phyloP scores from a whole-genome alignment of 176 grass and related monocot species.

The Ananas comosus region DNA sequence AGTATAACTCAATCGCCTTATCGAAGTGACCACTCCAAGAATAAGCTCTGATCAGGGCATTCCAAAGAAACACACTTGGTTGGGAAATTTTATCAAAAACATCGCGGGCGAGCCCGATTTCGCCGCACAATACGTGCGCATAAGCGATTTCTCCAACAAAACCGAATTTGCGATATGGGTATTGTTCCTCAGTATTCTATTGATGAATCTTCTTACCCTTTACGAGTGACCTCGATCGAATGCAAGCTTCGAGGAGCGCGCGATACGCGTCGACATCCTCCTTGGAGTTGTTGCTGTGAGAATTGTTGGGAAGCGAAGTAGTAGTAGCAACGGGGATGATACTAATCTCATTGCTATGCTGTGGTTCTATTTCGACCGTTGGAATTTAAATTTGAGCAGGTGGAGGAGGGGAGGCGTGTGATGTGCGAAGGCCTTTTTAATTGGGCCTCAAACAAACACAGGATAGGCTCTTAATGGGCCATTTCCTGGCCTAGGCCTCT shows the following conservation, averaged over 20 bases:
- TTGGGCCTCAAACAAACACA: too few species aligned
- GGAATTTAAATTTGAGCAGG: too few species aligned
- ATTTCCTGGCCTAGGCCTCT: too few species aligned
- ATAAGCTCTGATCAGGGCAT: constrained; percentile 60
- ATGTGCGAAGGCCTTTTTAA: too few species aligned
- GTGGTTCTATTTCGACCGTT: too few species aligned
- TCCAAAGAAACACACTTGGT: constrained; percentile 49
- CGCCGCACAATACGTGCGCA: constrained; percentile 25
- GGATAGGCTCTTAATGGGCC: too few species aligned
- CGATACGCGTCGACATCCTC: constrained; percentile 11
- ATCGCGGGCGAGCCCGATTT: constrained; percentile 28
- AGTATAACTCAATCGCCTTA: constrained; percentile 37
- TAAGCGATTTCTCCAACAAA: constrained; percentile 24
- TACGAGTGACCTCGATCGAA: constrained; percentile 19
- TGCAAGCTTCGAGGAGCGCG: constrained; percentile 24
- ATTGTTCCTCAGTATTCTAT: constrained; percentile 9
- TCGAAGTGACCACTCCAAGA: constrained; percentile 42
- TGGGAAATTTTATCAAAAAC: constrained; percentile 48
- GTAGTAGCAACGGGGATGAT: too few species aligned
- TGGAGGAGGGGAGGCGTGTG: too few species aligned
- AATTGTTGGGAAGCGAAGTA: too few species aligned
- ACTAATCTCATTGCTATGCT: too few species aligned
- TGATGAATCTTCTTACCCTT: constrained; percentile 23
- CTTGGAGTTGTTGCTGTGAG: too few species aligned
- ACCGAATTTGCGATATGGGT: background rate